Conservation (phyloP, 192 early-diverging fungal species). For the Entomortierella lignicola region DNA sequence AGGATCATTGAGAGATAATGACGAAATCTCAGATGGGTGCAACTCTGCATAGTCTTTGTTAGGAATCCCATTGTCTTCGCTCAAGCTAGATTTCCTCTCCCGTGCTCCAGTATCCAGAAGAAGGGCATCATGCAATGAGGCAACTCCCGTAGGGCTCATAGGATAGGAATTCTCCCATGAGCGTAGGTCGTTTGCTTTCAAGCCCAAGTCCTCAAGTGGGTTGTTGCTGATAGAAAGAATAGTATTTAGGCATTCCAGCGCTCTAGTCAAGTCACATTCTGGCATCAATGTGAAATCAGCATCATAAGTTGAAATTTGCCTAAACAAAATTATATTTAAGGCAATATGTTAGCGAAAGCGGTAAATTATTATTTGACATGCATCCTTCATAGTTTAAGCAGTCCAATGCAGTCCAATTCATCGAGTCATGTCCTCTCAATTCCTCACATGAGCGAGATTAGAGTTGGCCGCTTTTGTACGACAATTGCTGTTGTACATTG, state of each 20-base stretch:
- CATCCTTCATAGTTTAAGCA: too few species aligned
- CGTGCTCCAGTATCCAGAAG: constrained; percentile 11
- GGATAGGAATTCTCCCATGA: constrained; percentile 40
- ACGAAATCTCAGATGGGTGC: constrained; percentile 6
- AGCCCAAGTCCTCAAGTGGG: constrained; percentile 39
- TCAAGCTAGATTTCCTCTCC: constrained; percentile 19
- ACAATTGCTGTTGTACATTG: constrained; percentile 1
- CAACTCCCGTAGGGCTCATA: constrained; percentile 24
- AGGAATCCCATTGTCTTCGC: not conserved
- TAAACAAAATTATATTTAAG: not conserved
- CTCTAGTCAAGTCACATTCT: constrained; percentile 42
- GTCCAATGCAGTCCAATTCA: not conserved
- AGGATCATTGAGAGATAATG: constrained; percentile 12
- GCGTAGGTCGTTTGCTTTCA: constrained; percentile 23
- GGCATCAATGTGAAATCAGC: constrained; percentile 51
- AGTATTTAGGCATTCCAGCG: constrained; percentile 25
- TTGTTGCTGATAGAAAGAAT: constrained; percentile 41
- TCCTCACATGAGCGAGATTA: not conserved
- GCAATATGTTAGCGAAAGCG: too few species aligned
- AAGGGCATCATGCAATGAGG: constrained; percentile 36
- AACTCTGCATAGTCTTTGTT: not conserved
- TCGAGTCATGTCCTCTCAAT: not conserved
- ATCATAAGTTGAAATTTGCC: constrained; percentile 55
- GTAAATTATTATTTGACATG: too few species aligned
- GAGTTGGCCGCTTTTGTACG: constrained; percentile 3